Percentiles rank a stretch among this genome's conserved stretches.
Evolutionary conservation across 441 rosid species (phyloP).

Genomic region (Corymbia calophylla): DNA sequence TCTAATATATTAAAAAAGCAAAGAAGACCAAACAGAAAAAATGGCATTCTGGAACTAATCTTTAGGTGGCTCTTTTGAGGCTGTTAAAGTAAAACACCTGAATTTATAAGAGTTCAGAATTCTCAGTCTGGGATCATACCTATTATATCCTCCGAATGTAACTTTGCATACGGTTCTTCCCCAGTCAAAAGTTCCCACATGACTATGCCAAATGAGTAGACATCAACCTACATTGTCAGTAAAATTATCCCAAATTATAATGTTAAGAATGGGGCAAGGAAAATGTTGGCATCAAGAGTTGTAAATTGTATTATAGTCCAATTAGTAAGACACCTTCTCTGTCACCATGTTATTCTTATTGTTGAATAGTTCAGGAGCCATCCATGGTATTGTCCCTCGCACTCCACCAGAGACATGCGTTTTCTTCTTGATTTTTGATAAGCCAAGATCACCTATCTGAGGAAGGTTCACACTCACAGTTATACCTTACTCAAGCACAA

Average conservation of each 20-base stretch:
- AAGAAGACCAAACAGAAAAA: not conserved
- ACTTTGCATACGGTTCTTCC: constrained; percentile 31
- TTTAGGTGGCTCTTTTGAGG: not conserved
- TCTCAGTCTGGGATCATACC: constrained; percentile 10
- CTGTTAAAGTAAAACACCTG: not conserved
- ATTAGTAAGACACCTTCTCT: constrained; percentile 21
- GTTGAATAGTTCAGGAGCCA: constrained; percentile 39
- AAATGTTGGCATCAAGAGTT: not conserved
- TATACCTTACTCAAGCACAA: not conserved
- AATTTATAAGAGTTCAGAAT: not conserved
- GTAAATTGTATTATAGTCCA: not conserved
- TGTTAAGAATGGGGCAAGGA: not conserved
- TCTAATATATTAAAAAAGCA: not conserved
- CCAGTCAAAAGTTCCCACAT: constrained; percentile 46
- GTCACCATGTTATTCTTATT: constrained; percentile 23
- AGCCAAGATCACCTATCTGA: constrained; percentile 45
- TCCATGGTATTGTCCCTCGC: constrained; percentile 44
- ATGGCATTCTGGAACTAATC: not conserved
- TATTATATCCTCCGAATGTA: constrained; percentile 26
- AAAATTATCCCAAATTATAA: not conserved
- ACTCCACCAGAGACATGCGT: constrained; percentile 38
- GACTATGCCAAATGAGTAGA: constrained; percentile 35
- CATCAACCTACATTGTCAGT: constrained; percentile 24
- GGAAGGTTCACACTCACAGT: not conserved
- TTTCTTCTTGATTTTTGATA: constrained; percentile 30